These are phyloP conservation scores for Cymbopogon citratus DNA, from an alignment of 176 grass and related monocot species.

Conservation along the genomic window DNA sequence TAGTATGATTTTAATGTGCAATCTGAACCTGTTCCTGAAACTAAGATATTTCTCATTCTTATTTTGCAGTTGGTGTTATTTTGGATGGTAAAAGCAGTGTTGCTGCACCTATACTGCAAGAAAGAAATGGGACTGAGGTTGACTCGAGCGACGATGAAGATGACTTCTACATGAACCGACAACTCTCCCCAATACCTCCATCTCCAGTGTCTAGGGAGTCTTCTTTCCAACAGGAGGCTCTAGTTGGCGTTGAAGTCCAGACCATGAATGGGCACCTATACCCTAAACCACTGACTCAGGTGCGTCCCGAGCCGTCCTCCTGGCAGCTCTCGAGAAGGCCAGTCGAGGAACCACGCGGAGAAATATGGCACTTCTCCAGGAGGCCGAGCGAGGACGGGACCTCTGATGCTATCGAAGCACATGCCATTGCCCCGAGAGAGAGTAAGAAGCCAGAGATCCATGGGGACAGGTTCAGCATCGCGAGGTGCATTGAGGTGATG, in stretches of 20 bases:
- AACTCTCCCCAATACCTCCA: conserved; percentile 40
- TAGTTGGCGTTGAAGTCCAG: conserved; percentile 37
- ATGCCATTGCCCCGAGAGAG: conserved; percentile 27
- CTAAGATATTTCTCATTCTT: background rate
- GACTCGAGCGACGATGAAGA: conserved; percentile 55
- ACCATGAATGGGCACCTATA: conserved; percentile 61
- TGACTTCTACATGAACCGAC: conserved; percentile 53
- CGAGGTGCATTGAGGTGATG: conserved; percentile 56
- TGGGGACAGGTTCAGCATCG: conserved; percentile 40
- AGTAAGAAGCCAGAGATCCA: conserved; percentile 17
- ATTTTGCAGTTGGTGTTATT: conserved; percentile 46
- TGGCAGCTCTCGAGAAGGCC: conserved; percentile 44
- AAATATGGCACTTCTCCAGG: conserved; percentile 41
- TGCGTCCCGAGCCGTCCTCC: conserved; percentile 31
- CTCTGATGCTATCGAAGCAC: conserved; percentile 33
- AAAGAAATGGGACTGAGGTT: conserved; percentile 39
- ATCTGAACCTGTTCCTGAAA: conserved; percentile 2
- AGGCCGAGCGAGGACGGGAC: conserved; percentile 43
- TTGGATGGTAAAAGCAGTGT: conserved; percentile 40
- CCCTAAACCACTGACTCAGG: conserved; percentile 45
- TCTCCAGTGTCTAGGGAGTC: conserved; percentile 63
- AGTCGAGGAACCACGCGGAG: conserved; percentile 25
- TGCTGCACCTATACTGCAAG: background rate
- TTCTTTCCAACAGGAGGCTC: conserved; percentile 57
- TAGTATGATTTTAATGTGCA: background rate